Evolutionary conservation across 108 stramenopile genomes (phyloP), one percentile per base, ranked within the genome.

Genomic region (Fragilariopsis cylindrus): DNA sequence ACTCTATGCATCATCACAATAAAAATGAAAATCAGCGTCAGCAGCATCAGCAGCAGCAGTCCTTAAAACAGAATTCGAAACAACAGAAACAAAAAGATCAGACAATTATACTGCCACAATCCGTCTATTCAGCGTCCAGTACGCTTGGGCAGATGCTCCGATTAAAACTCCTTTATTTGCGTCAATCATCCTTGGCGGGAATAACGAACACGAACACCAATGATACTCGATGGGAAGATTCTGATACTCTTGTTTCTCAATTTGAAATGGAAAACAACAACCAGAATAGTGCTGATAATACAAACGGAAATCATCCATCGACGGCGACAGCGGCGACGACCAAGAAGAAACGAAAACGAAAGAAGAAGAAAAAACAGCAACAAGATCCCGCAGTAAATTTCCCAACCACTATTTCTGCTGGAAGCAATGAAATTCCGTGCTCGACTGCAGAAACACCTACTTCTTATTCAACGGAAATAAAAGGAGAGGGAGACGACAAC

Each of bases 281-380:
- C 16, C 2, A 11, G 0, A 60, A 60, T 12, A n/a, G 0, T 40
- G 41, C 5, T 40, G 21, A 21, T 3, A n/a, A 4, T 7, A 41
- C 39, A 30, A 19, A 4, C 58, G 46, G 4, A 16, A 74, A 43
- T 4, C 12, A 7, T 11, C 30, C n/a, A 52, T 7, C 3, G 7
- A 13, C 43, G 40, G 13, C 13, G 16, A 50, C 11, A 8, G 21
- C 21, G 43, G 66, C 45, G 5, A 19, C 60, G 7, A 16, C 67
- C 57, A 66, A 67, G 53, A 62, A 60, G 47, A 73, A 54, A 9
- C 18, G 48, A 18, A 68, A 73, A 63, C 66, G 67, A 19, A 79
- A 79, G 45, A 79, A 79, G 67, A 79, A 79, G 60, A 79, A 79
- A 57, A 78, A 78, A 60, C 15, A 30, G 48, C 21, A 60, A 15